These are phyloP conservation scores for Suillus alpinus DNA, from an alignment of 768 basidiomycete genomes.

Conservation along the genomic window DNA sequence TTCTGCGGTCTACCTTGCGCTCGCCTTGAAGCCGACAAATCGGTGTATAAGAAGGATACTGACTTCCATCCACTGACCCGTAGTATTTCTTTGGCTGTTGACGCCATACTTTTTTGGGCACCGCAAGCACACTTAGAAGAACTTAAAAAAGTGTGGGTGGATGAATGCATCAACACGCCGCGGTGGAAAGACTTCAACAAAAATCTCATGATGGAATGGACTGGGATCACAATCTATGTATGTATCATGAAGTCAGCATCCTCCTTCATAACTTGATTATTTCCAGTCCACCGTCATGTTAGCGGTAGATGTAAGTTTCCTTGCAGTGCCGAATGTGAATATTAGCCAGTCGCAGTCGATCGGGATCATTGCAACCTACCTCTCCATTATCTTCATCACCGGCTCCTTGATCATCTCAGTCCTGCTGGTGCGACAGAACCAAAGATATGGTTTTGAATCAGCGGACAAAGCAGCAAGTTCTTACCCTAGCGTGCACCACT, in stretches of 20 bases:
- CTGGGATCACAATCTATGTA: constrained; percentile 47
- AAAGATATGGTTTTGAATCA: constrained; percentile 19
- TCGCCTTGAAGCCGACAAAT: constrained; percentile 5
- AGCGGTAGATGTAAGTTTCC: constrained; percentile 10
- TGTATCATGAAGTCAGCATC: constrained; percentile 9
- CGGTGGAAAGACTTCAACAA: constrained; percentile 40
- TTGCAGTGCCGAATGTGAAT: constrained; percentile 25
- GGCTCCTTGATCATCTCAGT: constrained; percentile 34
- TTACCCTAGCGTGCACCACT: background rate
- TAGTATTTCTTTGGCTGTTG: constrained; percentile 1
- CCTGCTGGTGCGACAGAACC: constrained; percentile 36
- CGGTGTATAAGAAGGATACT: background rate
- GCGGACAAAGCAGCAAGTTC: constrained; percentile 27
- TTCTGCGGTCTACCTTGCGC: constrained; percentile 3
- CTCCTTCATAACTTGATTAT: background rate
- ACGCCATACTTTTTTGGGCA: constrained; percentile 39
- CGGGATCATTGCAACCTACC: constrained; percentile 32
- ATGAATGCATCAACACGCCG: constrained; percentile 35
- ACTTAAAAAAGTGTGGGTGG: constrained; percentile 44
- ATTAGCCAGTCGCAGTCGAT: constrained; percentile 10
- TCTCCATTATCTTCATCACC: constrained; percentile 35
- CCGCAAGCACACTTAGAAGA: constrained; percentile 41
- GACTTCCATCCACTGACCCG: background rate
- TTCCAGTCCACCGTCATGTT: constrained; percentile 11
- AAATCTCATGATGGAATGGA: constrained; percentile 45